These are phyloP conservation scores for Onygenales sp. DNA, from an alignment of 2,329 filamentous ascomycete genomes.

Conservation along the genomic window DNA sequence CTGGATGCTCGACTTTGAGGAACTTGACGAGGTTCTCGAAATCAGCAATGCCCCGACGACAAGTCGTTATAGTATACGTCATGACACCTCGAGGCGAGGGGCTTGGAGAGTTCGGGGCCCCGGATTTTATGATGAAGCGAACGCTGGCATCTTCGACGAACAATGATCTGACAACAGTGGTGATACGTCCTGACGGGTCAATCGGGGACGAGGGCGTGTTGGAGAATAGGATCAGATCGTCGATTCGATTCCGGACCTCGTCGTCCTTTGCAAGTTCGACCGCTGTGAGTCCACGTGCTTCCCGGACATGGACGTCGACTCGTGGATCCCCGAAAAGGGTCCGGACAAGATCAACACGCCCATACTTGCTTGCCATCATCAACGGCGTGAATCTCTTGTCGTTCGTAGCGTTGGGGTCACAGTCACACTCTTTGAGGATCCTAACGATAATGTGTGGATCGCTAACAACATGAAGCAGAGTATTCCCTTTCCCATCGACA, in stretches of 20 bases:
- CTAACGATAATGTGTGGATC: slow-evolving; percentile 66
- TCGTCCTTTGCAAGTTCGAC: slow-evolving; percentile 97
- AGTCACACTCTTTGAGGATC: slow-evolving; percentile 75
- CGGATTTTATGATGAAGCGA: slow-evolving; percentile 87
- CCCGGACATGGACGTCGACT: slow-evolving; percentile 75
- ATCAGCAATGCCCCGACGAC: slow-evolving; percentile 73
- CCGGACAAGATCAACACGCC: slow-evolving; percentile 84
- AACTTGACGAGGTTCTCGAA: slow-evolving; percentile 85
- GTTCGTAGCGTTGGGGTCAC: slow-evolving; percentile 92
- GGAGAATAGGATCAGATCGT: slow-evolving; percentile 81
- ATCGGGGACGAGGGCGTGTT: slow-evolving; percentile 43
- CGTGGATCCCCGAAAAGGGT: slow-evolving; percentile 78
- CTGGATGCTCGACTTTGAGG: slow-evolving; percentile 79
- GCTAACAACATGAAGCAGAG: slow-evolving; percentile 88
- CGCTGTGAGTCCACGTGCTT: slow-evolving; percentile 79
- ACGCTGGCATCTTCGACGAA: slow-evolving; percentile 96
- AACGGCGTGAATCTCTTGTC: slow-evolving; percentile 90
- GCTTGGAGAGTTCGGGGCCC: slow-evolving; percentile 56
- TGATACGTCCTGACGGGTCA: slow-evolving; percentile 69
- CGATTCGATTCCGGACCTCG: slow-evolving; percentile 90
- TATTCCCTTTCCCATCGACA: slow-evolving; percentile 86
- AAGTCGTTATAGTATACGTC: slow-evolving; percentile 84
- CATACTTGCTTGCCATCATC: slow-evolving; percentile 98
- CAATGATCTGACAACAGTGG: slow-evolving; percentile 86
- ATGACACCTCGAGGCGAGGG: slow-evolving; percentile 51